Conservation (phyloP, 2,329 filamentous ascomycete genomes). For the Aspergillus clavatus region DNA sequence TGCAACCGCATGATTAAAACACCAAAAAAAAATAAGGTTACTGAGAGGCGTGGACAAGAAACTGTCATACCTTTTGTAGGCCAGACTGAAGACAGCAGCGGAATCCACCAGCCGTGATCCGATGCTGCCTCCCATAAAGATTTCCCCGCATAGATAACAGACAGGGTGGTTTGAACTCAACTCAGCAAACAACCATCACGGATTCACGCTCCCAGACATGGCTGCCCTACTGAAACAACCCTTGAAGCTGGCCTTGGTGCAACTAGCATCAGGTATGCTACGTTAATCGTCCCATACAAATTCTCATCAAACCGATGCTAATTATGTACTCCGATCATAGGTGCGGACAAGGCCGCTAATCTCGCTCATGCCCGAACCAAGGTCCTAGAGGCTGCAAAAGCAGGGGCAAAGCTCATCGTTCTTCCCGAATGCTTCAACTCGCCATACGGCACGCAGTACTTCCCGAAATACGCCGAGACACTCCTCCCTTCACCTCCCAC, state of each 20-base stretch:
- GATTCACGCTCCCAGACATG: constrained; percentile 33
- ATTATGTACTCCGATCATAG: constrained; percentile 30
- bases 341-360: constrained; percentile 79
- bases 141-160: constrained; percentile 1
- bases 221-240: constrained; percentile 64
- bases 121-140: neutral
- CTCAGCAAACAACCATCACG: neutral
- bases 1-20: no score
- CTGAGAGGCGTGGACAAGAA: no score
- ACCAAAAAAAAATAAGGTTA: no score
- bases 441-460: constrained; percentile 87
- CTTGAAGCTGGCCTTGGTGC: constrained; percentile 74
- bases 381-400: constrained; percentile 71
- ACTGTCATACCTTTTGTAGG: neutral
- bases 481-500: constrained; percentile 74
- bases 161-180: neutral
- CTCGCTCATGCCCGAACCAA: constrained; percentile 74
- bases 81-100: neutral
- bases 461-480: constrained; percentile 85
- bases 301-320: neutral
- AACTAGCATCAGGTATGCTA: constrained; percentile 64
- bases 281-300: neutral
- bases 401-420: constrained; percentile 79
- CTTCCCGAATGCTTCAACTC: constrained; percentile 99
- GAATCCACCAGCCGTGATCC: neutral